Evolutionary conservation across 179 eudicot genomes (phyloP).

Genomic region (Beta corolliflora): DNA sequence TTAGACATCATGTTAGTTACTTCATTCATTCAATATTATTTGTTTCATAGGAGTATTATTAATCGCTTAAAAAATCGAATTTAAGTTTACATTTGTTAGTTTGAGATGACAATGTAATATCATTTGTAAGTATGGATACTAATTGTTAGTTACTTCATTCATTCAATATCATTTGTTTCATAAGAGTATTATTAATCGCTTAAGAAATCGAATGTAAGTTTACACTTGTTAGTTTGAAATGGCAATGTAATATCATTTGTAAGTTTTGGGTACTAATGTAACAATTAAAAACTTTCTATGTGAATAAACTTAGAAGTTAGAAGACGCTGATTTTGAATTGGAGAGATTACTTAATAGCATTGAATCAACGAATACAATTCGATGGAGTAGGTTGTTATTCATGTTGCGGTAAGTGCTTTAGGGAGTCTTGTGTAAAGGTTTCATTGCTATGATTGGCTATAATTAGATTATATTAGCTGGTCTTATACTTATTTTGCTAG

Average conservation of each 20-base stretch:
- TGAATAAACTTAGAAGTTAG: background rate
- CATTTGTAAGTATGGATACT: too few species aligned
- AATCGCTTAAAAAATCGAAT: background rate
- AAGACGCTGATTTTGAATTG: background rate
- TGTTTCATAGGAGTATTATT: background rate
- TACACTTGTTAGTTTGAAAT: background rate
- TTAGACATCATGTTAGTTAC: background rate
- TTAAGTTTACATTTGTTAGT: background rate
- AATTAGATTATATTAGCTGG: background rate
- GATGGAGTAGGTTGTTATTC: background rate
- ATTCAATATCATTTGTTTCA: background rate
- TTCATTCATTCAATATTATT: background rate
- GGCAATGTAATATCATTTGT: background rate
- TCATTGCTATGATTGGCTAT: background rate
- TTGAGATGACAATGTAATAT: background rate
- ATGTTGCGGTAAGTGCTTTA: background rate
- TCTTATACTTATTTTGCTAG: background rate
- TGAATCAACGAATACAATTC: background rate
- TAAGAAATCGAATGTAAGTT: background rate
- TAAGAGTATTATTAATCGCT: background rate
- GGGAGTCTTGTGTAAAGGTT: background rate
- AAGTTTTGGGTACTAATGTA: too few species aligned
- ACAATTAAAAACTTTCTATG: background rate
- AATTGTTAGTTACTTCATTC: background rate
- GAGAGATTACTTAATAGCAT: background rate